These are phyloP conservation scores for Dorcoceras hygrometricum DNA, from an alignment of 257 asterid species.

Conservation along the genomic window DNA sequence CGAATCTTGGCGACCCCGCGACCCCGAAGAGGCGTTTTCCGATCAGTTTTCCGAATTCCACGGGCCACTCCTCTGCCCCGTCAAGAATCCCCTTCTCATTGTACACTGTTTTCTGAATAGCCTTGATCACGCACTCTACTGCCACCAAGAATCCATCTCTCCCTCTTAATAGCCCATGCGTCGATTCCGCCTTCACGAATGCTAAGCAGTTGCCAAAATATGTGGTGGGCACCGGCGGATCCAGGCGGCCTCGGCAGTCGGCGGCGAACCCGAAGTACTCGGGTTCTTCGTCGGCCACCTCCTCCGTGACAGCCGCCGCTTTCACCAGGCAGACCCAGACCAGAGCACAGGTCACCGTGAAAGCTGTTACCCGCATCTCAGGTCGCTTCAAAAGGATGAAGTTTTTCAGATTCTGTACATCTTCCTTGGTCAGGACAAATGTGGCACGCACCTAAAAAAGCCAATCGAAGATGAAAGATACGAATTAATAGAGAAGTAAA, in stretches of 20 bases:
- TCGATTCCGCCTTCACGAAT: slow-evolving; percentile 29
- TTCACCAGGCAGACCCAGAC: slow-evolving; percentile 41
- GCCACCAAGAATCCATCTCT: slow-evolving; percentile 31
- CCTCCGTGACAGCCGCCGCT: slow-evolving; percentile 17
- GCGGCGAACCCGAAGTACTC: slow-evolving; percentile 42
- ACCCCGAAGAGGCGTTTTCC: slow-evolving; percentile 41
- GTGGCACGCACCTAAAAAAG: slow-evolving; percentile 34
- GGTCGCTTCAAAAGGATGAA: slow-evolving; percentile 24
- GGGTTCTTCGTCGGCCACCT: slow-evolving; percentile 31
- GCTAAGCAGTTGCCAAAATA: slow-evolving; percentile 48
- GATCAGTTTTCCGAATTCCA: slow-evolving; percentile 35
- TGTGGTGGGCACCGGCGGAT: slow-evolving; percentile 38
- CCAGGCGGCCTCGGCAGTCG: slow-evolving; percentile 41
- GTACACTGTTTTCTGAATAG: slow-evolving; percentile 31
- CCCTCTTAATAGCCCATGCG: slow-evolving; percentile 29
- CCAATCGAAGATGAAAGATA: not conserved
- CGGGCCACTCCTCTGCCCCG: slow-evolving; percentile 41
- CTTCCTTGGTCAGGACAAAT: slow-evolving; percentile 30
- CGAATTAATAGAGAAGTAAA: not conserved
- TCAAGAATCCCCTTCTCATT: slow-evolving; percentile 36
- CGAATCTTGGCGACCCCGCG: slow-evolving; percentile 43
- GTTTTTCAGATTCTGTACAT: slow-evolving; percentile 33
- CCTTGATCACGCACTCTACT: slow-evolving; percentile 28
- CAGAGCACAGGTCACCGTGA: slow-evolving; percentile 36
- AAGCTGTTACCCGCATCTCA: slow-evolving; percentile 32